A percentile compares a stretch with the other conserved stretches of the same genome.
Conservation (phyloP, 2,329 filamentous ascomycete genomes). For the Phialophora chinensis region DNA sequence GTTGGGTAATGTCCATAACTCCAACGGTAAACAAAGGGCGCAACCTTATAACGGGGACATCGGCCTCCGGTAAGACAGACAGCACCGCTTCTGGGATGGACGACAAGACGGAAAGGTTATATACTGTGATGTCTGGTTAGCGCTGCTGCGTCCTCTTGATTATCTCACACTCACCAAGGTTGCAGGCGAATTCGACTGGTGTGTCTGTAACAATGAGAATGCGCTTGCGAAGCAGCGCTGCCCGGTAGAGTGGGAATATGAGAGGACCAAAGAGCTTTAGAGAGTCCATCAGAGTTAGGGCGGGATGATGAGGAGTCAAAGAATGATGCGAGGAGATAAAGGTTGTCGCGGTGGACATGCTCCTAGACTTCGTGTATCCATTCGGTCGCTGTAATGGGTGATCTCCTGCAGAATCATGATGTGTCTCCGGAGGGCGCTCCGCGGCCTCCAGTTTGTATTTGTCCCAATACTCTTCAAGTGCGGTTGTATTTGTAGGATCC, state of each 20-base stretch:
- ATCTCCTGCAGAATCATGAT: slow-evolving; percentile 15
- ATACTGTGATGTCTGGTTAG: slow-evolving; percentile 64
- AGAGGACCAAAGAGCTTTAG: slow-evolving; percentile 86
- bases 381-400: slow-evolving; percentile 38
- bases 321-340: slow-evolving; percentile 57
- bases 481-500: slow-evolving; percentile 65
- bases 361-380: slow-evolving; percentile 44
- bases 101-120: slow-evolving; percentile 89
- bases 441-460: slow-evolving; percentile 54
- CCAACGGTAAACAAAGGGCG: slow-evolving; percentile 90
- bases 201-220: slow-evolving; percentile 86
- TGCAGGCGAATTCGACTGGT: slow-evolving; percentile 83
- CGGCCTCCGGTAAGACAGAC: slow-evolving; percentile 69
- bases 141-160: background rate
- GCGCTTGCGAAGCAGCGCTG: slow-evolving; percentile 82
- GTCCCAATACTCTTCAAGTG: slow-evolving; percentile 83
- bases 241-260: slow-evolving; percentile 88
- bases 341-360: slow-evolving; percentile 52
- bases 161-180: slow-evolving; percentile 71
- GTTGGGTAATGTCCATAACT: slow-evolving; percentile 85
- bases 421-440: slow-evolving; percentile 55
- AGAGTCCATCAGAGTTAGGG: slow-evolving; percentile 77
- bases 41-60: slow-evolving; percentile 67
- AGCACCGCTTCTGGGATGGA: slow-evolving; percentile 79
- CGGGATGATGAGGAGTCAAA: slow-evolving; percentile 81